Percentiles rank a stretch among this genome's conserved stretches.
Evolutionary conservation across 768 basidiomycete genomes (phyloP).

Genomic region (Phanerochaete sordida): DNA sequence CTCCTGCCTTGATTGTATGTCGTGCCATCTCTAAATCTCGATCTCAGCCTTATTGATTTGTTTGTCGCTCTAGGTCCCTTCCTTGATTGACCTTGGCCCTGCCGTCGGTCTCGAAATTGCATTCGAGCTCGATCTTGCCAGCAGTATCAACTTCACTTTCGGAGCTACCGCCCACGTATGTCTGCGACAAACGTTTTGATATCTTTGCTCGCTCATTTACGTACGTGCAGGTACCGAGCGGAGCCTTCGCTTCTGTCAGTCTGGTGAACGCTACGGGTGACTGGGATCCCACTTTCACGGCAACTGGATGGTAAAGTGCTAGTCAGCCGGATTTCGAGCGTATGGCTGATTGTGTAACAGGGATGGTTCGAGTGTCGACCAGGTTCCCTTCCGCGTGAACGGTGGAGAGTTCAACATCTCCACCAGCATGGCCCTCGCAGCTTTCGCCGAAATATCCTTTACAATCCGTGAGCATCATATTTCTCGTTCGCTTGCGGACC

Average conservation of each 20-base stretch:
- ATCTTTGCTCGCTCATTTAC: neutral
- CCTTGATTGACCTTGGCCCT: conserved; percentile 4
- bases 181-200: neutral
- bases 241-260: conserved; percentile 8
- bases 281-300: conserved; percentile 1
- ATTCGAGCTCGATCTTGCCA: conserved; percentile 5
- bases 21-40: neutral
- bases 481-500: neutral
- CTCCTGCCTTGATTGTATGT: neutral
- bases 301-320: conserved; percentile 4
- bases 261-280: conserved; percentile 2
- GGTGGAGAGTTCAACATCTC: conserved; percentile 6
- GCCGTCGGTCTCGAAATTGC: conserved; percentile 3
- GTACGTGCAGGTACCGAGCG: neutral
- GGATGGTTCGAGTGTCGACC: neutral
- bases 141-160: conserved; percentile 6
- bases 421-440: neutral
- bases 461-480: neutral
- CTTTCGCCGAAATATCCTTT: conserved; percentile 5
- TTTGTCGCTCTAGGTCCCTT: neutral
- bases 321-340: neutral
- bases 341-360: neutral
- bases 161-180: conserved; percentile 5
- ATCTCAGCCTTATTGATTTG: no score
- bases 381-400: conserved; percentile 8